These are phyloP conservation scores for Coriaria nepalensis DNA, from an alignment of 306 rosid species.

Conservation along the genomic window DNA sequence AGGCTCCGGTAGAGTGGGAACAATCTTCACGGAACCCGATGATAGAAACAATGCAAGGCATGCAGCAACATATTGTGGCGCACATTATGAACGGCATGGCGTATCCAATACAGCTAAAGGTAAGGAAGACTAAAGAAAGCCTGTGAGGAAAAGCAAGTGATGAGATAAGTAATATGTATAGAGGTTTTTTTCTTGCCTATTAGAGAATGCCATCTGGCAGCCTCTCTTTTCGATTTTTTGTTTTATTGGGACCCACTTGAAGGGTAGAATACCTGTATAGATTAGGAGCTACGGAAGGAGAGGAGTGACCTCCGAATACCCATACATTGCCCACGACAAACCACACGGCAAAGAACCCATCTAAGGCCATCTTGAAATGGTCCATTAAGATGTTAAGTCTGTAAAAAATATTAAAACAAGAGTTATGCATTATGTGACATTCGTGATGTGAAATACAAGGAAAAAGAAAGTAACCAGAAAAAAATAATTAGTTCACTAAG, in stretches of 20 bases:
- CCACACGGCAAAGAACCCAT: constrained; percentile 97
- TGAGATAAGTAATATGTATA: not conserved
- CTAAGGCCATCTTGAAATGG: constrained; percentile 81
- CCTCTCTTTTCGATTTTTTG: no score
- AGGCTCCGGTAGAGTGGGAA: constrained; percentile 76
- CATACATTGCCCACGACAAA: constrained; percentile 96
- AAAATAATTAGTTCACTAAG: no score
- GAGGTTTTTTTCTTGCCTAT: no score
- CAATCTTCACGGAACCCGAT: constrained; percentile 85
- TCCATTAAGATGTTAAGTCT: constrained; percentile 70
- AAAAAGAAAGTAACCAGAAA: no score
- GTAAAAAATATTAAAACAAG: constrained; percentile 3
- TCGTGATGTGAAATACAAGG: no score
- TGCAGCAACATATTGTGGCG: constrained; percentile 95
- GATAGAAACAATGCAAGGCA: constrained; percentile 87
- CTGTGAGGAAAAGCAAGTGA: constrained; percentile 38
- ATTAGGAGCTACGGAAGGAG: constrained; percentile 68
- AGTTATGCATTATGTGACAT: no score
- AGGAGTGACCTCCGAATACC: constrained; percentile 90
- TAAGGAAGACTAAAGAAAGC: constrained; percentile 87
- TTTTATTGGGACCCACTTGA: no score
- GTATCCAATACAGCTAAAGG: constrained; percentile 90
- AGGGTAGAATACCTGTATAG: constrained; percentile 56
- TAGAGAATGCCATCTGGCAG: no score
- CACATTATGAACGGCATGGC: constrained; percentile 99